Conservation (phyloP, 1,139 yeast genomes). For the Eremothecium gossypii region DNA sequence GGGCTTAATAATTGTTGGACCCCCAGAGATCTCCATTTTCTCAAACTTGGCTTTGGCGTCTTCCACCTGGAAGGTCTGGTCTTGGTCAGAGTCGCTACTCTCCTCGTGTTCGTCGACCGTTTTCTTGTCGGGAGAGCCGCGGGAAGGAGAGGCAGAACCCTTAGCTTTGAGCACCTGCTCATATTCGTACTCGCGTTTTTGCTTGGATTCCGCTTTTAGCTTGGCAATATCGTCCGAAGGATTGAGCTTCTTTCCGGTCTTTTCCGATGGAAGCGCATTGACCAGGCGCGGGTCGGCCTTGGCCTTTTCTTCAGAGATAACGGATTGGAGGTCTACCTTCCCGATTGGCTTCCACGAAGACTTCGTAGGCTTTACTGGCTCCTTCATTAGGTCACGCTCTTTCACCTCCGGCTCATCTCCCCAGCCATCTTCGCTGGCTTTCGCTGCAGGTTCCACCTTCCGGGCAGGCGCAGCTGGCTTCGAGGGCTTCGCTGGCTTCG, state of each 20-base stretch:
- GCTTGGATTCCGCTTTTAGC: conserved; percentile 39
- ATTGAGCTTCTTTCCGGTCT: conserved; percentile 14
- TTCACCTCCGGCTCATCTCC: conserved; percentile 48
- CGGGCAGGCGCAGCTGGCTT: background rate
- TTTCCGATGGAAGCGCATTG: conserved; percentile 8
- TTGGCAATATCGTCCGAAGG: conserved; percentile 28
- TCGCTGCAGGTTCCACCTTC: background rate
- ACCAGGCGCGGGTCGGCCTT: conserved; percentile 34
- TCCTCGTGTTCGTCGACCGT: conserved; percentile 9
- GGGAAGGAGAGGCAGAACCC: no score
- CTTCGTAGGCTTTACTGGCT: conserved; percentile 47
- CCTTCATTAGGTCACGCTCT: conserved; percentile 57
- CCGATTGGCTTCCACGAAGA: conserved; percentile 50
- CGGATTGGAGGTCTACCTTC: conserved; percentile 39
- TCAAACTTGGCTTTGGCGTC: background rate
- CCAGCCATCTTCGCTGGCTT: conserved; percentile 48
- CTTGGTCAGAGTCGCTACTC: conserved; percentile 11
- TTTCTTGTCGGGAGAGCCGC: background rate
- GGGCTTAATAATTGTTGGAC: conserved; percentile 25
- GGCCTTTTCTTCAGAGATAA: conserved; percentile 33
- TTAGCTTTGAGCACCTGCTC: conserved; percentile 27
- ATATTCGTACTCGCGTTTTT: conserved; percentile 36
- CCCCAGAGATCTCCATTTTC: conserved; percentile 4
- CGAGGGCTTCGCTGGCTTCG: background rate
- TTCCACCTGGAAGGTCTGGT: background rate